These are phyloP conservation scores for Cercospora sojina DNA, from an alignment of 2,329 filamentous ascomycete genomes.

Conservation along the genomic window DNA sequence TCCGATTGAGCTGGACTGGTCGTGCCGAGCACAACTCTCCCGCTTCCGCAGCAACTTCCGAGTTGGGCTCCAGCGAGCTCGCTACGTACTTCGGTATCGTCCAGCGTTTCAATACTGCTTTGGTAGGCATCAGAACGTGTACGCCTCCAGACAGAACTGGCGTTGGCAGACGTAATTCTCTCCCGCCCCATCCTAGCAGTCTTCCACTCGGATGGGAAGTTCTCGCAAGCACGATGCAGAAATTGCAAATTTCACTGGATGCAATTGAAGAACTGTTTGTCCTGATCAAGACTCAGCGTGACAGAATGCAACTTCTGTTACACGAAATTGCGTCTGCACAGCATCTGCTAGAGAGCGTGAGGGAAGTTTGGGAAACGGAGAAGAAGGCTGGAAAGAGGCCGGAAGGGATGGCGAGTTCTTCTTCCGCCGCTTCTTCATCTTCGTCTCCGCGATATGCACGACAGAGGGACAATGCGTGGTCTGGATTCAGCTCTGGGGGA, in stretches of 20 bases:
- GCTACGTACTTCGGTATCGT: slow-evolving; percentile 13
- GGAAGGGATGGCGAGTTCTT: not conserved
- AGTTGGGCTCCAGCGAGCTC: not conserved
- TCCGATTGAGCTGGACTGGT: slow-evolving; percentile 23
- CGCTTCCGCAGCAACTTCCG: not conserved
- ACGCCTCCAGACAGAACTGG: slow-evolving; percentile 12
- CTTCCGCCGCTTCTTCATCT: not conserved
- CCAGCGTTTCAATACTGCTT: slow-evolving; percentile 17
- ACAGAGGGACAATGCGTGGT: not conserved
- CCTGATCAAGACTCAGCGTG: slow-evolving; percentile 17
- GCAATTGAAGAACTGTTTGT: slow-evolving; percentile 24
- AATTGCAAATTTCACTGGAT: slow-evolving; percentile 23
- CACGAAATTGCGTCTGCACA: slow-evolving; percentile 23
- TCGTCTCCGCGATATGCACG: slow-evolving; percentile 2
- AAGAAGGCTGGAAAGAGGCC: slow-evolving; percentile 7
- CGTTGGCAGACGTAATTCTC: not conserved
- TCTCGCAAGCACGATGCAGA: slow-evolving; percentile 21
- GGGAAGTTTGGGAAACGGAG: slow-evolving; percentile 17
- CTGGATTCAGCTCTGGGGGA: not conserved
- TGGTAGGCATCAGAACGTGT: slow-evolving; percentile 17
- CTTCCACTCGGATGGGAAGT: slow-evolving; percentile 21
- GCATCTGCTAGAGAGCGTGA: slow-evolving; percentile 23
- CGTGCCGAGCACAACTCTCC: not conserved
- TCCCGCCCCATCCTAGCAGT: not conserved
- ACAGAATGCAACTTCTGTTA: slow-evolving; percentile 20